A percentile compares a stretch with the other conserved stretches of the same genome.
phyloP scores from a whole-genome alignment of 768 basidiomycete genomes.

The Leccinellum albellum region DNA sequence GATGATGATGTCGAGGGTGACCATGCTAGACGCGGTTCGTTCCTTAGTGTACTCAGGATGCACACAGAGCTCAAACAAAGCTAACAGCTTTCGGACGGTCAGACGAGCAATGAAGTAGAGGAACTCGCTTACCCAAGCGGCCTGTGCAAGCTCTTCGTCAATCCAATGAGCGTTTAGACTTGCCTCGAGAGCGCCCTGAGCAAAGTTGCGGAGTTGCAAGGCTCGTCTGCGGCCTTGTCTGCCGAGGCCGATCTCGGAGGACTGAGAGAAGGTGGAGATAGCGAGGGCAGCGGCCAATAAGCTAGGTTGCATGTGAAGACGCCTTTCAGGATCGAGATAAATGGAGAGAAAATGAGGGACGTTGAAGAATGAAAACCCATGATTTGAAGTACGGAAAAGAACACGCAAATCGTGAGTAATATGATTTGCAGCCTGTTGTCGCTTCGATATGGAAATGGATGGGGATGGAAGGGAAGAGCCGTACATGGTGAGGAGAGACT shows the following conservation, averaged over 20 bases:
- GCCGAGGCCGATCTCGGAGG: constrained; percentile 57
- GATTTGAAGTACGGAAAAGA: constrained; percentile 59
- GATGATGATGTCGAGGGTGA: constrained; percentile 66
- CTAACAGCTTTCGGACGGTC: constrained; percentile 46
- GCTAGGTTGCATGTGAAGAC: constrained; percentile 63
- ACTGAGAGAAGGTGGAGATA: constrained; percentile 65
- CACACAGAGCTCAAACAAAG: constrained; percentile 68
- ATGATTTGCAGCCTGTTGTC: constrained; percentile 41
- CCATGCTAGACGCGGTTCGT: constrained; percentile 54
- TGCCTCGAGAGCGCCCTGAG: constrained; percentile 66
- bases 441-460: constrained; percentile 39
- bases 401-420: constrained; percentile 60
- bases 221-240: constrained; percentile 52
- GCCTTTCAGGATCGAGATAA: constrained; percentile 50
- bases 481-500: constrained; percentile 60
- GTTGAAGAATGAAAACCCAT: constrained; percentile 75
- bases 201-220: constrained; percentile 59
- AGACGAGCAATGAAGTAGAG: constrained; percentile 5
- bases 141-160: constrained; percentile 70
- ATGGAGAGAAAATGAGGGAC: constrained; percentile 62
- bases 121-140: constrained; percentile 60
- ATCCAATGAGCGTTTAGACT: constrained; percentile 70
- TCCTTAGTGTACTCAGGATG: constrained; percentile 57
- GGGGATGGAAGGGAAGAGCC: constrained; percentile 30
- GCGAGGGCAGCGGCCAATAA: constrained; percentile 60